These are phyloP conservation scores for Crinitomyces ghanaensis DNA, from an alignment of 805 yeast genomes.

Conservation along the genomic window DNA sequence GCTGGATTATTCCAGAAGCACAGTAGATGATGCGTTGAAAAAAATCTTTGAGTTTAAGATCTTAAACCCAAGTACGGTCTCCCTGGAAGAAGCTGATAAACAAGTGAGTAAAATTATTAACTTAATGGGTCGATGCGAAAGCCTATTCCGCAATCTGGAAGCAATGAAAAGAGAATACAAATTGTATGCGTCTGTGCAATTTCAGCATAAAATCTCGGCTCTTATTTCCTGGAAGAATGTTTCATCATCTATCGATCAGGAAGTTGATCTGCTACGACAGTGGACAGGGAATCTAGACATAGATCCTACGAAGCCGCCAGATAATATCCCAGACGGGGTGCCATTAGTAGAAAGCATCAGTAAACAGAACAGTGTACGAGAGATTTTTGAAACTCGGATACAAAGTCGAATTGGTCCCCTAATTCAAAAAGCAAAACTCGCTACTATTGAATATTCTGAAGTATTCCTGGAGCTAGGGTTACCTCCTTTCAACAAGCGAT, in stretches of 20 bases:
- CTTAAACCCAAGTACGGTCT: conserved; percentile 12
- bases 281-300: conserved; percentile 84
- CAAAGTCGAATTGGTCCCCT: conserved; percentile 66
- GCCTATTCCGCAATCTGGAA: conserved; percentile 65
- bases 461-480: conserved; percentile 57
- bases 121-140: conserved; percentile 54
- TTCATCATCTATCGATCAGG: conserved; percentile 54
- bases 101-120: conserved; percentile 50
- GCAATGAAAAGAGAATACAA: conserved; percentile 78
- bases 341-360: conserved; percentile 74
- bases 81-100: conserved; percentile 29
- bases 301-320: conserved; percentile 40
- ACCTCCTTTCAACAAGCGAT: conserved; percentile 55
- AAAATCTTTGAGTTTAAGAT: conserved; percentile 47
- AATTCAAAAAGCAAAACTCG: conserved; percentile 67
- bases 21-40: conserved; percentile 62
- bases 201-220: conserved; percentile 58
- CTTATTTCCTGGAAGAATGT: conserved; percentile 75
- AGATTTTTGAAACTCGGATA: conserved; percentile 58
- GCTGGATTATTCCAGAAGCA: conserved; percentile 54
- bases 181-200: conserved; percentile 48
- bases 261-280: conserved; percentile 44
- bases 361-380: conserved; percentile 42
- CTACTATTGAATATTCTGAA: conserved; percentile 50
- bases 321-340: conserved; percentile 30